Evolutionary conservation across 2,329 filamentous ascomycete genomes (phyloP), one percentile per base, ranked within the genome.

Genomic region (Monilinia laxa): DNA sequence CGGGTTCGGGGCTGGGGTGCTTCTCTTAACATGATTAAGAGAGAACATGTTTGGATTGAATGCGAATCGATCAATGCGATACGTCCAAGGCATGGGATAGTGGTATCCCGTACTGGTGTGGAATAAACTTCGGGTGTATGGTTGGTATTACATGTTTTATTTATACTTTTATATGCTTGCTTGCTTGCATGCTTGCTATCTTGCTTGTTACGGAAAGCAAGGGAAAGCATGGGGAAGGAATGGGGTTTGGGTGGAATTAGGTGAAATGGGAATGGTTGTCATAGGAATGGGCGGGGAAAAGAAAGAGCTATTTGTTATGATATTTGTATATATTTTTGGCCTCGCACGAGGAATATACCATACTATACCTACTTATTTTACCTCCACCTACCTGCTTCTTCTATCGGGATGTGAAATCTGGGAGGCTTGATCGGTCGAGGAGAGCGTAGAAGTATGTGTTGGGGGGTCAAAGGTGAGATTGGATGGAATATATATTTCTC

Each of bases 131-230:
- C 28, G 28, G 45, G 18, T 35, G 45, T 45, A 51, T 60, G 58
- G 58, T 60, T 25, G 58, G 51, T 51, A 60, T 51, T 35, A 60
- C n/a, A 51, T 51, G 45, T 51, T 51, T 60, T 51, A 38, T 51
- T 60, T 60, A 60, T 23, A 49, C 25, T 49, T 16, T 49, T 60
- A 38, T 51, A 51, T 60, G 57, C 57, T 60, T 60, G 57, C 57
- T 60, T 60, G 28, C 42, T 49, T 31, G 57, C 20, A 2, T 38
- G 45, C 31, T 47, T 35, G 53, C 20, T 18, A 58, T 25, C 16
- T 45, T 45, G 56, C 56, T 45, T 31, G 23, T 31, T 23, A 59
- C 47, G 57, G 25, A 47, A 49, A 23, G 42, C 40, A 25, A 49
- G 31, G 20, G 42, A 28, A 35, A 51, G 45, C 58, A 60, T 51